Evolutionary conservation across 169 alveolate species (phyloP).

Genomic region (Plasmodium cynomolgi): DNA sequence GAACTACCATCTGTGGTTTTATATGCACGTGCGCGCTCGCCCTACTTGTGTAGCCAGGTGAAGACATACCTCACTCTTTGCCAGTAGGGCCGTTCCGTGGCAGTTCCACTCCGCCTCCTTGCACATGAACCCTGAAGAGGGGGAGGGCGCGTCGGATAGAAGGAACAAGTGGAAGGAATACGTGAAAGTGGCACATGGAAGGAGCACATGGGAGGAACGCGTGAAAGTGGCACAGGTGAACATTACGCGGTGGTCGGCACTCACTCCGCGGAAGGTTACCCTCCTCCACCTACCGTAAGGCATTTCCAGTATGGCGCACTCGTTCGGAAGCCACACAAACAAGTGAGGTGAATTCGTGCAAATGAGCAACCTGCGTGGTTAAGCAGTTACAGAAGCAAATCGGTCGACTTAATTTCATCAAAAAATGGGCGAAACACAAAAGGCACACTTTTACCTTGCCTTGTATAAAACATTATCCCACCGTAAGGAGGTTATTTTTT

Average conservation of each 20-base stretch:
- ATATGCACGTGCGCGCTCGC: neutral
- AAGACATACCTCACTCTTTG: slow-evolving; percentile 18
- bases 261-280: neutral
- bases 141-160: neutral
- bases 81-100: slow-evolving; percentile 14
- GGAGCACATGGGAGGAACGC: neutral
- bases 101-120: slow-evolving; percentile 27
- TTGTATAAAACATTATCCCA: slow-evolving; percentile 36
- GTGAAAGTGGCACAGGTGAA: neutral
- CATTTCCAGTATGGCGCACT: slow-evolving; percentile 24
- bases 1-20: neutral
- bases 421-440: neutral
- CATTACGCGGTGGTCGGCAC: neutral
- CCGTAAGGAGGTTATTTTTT: neutral
- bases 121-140: slow-evolving; percentile 8
- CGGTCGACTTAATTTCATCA: neutral
- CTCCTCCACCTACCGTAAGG: slow-evolving; percentile 6
- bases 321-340: slow-evolving; percentile 61
- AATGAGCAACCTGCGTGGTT: slow-evolving; percentile 39
- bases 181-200: neutral
- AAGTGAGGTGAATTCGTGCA: slow-evolving; percentile 26
- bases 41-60: neutral
- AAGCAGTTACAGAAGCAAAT: neutral
- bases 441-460: slow-evolving; percentile 18
- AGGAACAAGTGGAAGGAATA: neutral